These are phyloP conservation scores for Carex littledalei DNA, from an alignment of 176 grass and related monocot species.

Conservation along the genomic window DNA sequence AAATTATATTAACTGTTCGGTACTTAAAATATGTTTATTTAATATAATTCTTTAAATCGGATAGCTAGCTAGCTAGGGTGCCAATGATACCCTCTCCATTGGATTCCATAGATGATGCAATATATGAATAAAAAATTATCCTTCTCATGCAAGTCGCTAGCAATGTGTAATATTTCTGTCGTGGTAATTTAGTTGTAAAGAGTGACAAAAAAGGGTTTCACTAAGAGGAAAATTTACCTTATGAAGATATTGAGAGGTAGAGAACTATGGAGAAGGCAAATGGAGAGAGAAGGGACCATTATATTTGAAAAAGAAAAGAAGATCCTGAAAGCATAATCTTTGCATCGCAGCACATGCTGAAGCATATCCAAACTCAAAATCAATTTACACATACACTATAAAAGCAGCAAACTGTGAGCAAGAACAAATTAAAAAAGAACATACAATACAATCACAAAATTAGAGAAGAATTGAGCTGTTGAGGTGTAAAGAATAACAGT, in stretches of 20 bases:
- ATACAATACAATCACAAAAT: not conserved
- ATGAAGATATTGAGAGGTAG: not conserved
- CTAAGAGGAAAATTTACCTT: not conserved
- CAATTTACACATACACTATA: not conserved
- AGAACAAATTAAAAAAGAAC: not conserved
- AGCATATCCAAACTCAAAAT: not conserved
- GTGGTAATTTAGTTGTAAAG: too few relatives aligned
- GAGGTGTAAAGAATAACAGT: slow-evolving; percentile 31
- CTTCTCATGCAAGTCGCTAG: too few relatives aligned
- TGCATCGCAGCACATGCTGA: not conserved
- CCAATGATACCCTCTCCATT: too few relatives aligned
- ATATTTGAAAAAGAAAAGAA: not conserved
- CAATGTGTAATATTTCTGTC: too few relatives aligned
- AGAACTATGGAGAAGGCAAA: not conserved
- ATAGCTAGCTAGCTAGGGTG: too few relatives aligned
- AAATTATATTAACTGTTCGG: too few relatives aligned
- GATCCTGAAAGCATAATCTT: not conserved
- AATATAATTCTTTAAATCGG: too few relatives aligned
- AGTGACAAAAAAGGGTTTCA: not conserved
- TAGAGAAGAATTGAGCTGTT: not conserved
- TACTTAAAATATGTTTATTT: too few relatives aligned
- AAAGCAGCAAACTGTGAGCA: not conserved
- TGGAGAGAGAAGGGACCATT: not conserved
- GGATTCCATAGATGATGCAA: too few relatives aligned
- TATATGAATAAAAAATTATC: too few relatives aligned